Conservation (phyloP, 2,329 filamentous ascomycete species). For the Neopestalotiopsis sp. region DNA sequence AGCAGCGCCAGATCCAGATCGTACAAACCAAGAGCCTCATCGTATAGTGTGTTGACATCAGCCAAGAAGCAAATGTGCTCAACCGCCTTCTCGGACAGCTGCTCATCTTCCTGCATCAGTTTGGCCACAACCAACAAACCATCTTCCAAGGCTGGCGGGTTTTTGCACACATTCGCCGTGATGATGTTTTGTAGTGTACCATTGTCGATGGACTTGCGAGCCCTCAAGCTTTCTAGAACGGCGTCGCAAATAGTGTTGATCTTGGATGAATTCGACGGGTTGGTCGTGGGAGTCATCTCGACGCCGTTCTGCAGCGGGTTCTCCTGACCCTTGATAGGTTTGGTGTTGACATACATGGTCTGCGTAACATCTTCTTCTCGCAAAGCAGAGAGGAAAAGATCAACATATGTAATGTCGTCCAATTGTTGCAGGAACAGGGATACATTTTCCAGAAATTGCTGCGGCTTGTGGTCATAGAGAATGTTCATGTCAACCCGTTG, state of each 20-base stretch:
- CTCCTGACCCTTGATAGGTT: conserved; percentile 46
- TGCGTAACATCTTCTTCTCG: conserved; percentile 90
- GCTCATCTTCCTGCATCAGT: conserved; percentile 69
- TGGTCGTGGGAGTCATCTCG: conserved; percentile 3
- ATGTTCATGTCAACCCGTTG: conserved; percentile 99
- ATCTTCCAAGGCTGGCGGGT: conserved; percentile 85
- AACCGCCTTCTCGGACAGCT: conserved; percentile 83
- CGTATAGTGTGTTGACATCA: conserved; percentile 90
- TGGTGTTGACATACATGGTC: conserved; percentile 91
- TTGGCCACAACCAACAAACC: conserved; percentile 80
- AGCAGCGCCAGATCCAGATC: conserved; percentile 87
- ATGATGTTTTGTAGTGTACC: conserved; percentile 81
- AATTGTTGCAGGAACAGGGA: conserved; percentile 83
- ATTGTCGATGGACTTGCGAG: conserved; percentile 63
- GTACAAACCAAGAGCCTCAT: conserved; percentile 88
- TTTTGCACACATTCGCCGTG: conserved; percentile 93
- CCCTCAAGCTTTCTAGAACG: conserved; percentile 71
- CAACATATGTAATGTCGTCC: conserved; percentile 79
- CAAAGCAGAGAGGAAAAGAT: conserved; percentile 87
- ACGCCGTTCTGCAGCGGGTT: conserved; percentile 22
- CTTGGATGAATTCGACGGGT: conserved; percentile 55
- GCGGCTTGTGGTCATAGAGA: conserved; percentile 88
- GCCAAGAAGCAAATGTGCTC: conserved; percentile 98
- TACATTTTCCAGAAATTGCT: conserved; percentile 81
- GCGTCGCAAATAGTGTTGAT: conserved; percentile 89